Evolutionary conservation across 257 asterid species (phyloP).

Genomic region (Anisodus tanguticus): DNA sequence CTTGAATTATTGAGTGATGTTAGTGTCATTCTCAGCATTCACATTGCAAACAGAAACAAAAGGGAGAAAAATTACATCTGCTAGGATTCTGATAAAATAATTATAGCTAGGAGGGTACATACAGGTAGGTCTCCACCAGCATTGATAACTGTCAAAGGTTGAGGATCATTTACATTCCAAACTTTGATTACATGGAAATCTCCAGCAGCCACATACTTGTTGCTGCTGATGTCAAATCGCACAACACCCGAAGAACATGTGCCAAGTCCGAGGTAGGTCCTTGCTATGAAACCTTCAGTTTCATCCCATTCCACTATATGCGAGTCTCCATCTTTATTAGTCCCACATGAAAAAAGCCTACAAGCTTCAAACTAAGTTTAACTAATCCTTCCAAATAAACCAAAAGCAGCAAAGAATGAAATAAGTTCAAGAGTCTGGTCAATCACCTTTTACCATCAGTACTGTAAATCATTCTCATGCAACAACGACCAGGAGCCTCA

Average conservation of each 20-base stretch:
- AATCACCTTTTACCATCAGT: constrained; percentile 63
- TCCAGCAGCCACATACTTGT: constrained; percentile 63
- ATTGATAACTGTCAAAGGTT: constrained; percentile 49
- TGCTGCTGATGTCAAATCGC: constrained; percentile 51
- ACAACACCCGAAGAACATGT: constrained; percentile 44
- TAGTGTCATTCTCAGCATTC: constrained; percentile 11
- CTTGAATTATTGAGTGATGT: not conserved
- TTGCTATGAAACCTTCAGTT: constrained; percentile 51
- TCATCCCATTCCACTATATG: constrained; percentile 70
- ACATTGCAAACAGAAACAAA: not conserved
- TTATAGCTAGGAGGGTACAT: constrained; percentile 34
- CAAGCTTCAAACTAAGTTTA: constrained; percentile 38
- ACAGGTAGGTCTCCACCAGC: constrained; percentile 72
- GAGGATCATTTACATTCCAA: constrained; percentile 62
- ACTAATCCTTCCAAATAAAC: constrained; percentile 7
- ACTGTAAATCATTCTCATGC: constrained; percentile 66
- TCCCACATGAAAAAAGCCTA: constrained; percentile 81
- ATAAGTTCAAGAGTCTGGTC: constrained; percentile 1
- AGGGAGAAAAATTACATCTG: not conserved
- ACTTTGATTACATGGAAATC: constrained; percentile 67
- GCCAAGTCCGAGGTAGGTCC: constrained; percentile 60
- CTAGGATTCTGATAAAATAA: constrained; percentile 11
- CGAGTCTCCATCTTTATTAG: constrained; percentile 61
- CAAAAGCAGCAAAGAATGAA: not conserved
- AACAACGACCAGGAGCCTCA: constrained; percentile 58